These are phyloP conservation scores for Chaetothyriales sp. DNA, from an alignment of 2,329 filamentous ascomycete species.

Conservation along the genomic window DNA sequence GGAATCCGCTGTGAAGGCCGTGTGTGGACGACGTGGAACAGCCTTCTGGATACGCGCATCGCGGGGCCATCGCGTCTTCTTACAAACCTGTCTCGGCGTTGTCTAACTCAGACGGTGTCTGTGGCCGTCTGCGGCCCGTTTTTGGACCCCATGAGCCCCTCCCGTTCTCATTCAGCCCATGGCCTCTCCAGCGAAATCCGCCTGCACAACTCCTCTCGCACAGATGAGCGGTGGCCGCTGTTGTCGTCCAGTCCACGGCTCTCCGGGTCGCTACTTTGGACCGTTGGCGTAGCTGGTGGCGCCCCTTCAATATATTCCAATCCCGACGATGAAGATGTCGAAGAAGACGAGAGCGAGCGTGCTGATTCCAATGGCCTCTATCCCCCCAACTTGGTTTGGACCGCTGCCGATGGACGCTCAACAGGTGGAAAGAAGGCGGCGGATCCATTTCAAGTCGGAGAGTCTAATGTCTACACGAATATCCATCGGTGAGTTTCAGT, in stretches of 20 bases:
- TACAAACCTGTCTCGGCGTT: too few species aligned
- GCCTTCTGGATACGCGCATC: too few species aligned
- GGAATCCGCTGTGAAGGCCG: neutral
- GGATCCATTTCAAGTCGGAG: conserved; percentile 11
- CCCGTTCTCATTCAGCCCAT: neutral
- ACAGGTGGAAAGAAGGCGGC: conserved; percentile 1
- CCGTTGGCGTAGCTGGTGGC: too few species aligned
- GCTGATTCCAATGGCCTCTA: conserved; percentile 19
- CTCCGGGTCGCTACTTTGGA: too few species aligned
- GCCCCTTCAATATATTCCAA: neutral
- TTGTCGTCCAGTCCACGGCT: neutral
- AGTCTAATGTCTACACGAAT: conserved; percentile 16
- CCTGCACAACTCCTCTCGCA: neutral
- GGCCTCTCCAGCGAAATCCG: neutral
- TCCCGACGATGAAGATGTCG: neutral
- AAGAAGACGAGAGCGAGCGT: conserved; percentile 7
- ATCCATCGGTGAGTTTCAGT: conserved; percentile 12
- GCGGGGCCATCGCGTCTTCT: too few species aligned
- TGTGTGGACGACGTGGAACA: too few species aligned
- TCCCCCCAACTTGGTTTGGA: conserved; percentile 17
- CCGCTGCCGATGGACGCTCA: conserved; percentile 5
- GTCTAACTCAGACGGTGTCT: too few species aligned
- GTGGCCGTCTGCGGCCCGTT: too few species aligned
- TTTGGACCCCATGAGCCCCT: neutral
- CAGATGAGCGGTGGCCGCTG: neutral